phyloP scores from a whole-genome alignment of 2,329 filamentous ascomycete species.

The Alternaria alternata region DNA sequence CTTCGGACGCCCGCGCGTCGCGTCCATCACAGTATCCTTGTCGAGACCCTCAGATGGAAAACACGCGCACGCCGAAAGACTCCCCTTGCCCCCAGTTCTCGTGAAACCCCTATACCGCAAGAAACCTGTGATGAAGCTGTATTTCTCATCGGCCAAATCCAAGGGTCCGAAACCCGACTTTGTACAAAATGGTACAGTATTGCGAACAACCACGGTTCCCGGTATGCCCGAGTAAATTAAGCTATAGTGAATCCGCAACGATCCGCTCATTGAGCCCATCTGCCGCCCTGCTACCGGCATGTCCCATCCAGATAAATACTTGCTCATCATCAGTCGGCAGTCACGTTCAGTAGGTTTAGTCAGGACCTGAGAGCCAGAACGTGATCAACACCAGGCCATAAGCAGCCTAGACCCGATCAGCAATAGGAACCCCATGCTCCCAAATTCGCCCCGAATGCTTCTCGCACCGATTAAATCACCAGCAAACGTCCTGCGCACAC shows the following conservation, averaged over 20 bases:
- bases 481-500: constrained; percentile 3
- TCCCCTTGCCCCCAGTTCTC: neutral
- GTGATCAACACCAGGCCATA: neutral
- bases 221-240: neutral
- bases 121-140: constrained; percentile 1
- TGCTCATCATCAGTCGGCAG: neutral
- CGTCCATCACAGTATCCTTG: neutral
- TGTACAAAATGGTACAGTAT: neutral
- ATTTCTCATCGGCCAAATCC: neutral
- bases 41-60: neutral
- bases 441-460: constrained; percentile 1
- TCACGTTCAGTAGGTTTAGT: neutral
- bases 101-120: constrained; percentile 1
- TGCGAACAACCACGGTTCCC: neutral
- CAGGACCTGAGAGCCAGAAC: neutral
- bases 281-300: neutral
- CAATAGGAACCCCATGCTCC: neutral
- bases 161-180: neutral
- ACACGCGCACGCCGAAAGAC: neutral
- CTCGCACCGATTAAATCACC: constrained; percentile 6
- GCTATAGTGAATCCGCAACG: neutral
- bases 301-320: neutral
- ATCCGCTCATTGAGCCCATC: neutral
- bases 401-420: neutral
- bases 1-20: neutral